phyloP scores from a whole-genome alignment of 1,284 basidiomycete species.

The Trichosporon inkin region DNA sequence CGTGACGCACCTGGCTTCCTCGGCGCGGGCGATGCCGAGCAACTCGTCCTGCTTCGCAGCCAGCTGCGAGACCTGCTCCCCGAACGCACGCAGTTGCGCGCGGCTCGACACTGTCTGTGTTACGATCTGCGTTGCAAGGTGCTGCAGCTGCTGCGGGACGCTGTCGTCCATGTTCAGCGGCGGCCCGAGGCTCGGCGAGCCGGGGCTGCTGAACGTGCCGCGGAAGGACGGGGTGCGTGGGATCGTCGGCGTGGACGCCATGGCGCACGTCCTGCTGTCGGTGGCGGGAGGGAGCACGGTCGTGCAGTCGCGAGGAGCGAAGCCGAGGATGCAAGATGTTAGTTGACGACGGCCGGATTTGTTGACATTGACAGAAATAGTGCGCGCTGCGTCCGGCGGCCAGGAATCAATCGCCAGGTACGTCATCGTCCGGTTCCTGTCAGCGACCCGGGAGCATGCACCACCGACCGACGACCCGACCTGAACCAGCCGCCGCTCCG shows the following conservation, averaged over 20 bases:
- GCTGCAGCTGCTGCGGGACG: background rate
- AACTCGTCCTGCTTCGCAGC: background rate
- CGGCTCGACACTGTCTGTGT: conserved; percentile 3
- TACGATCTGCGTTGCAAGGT: conserved; percentile 1
- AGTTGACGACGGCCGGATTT: no score
- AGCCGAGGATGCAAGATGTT: no score
- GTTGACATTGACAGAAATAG: no score
- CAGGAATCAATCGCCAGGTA: no score
- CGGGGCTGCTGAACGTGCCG: background rate
- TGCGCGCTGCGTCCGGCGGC: no score
- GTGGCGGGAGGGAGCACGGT: background rate
- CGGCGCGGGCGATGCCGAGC: background rate
- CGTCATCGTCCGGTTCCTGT: no score
- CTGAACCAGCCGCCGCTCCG: no score
- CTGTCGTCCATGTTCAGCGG: background rate
- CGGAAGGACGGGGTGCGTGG: background rate
- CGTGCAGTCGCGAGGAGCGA: no score
- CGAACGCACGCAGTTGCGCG: background rate
- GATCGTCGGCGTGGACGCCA: background rate
- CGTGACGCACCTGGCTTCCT: background rate
- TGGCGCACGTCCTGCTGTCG: background rate
- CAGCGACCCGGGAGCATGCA: no score
- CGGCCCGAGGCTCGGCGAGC: background rate
- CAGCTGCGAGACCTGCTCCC: background rate
- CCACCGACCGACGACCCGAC: no score